Evolutionary conservation across 2,329 filamentous ascomycete genomes (phyloP).

Genomic region (Neophaeococcomyces aloes): DNA sequence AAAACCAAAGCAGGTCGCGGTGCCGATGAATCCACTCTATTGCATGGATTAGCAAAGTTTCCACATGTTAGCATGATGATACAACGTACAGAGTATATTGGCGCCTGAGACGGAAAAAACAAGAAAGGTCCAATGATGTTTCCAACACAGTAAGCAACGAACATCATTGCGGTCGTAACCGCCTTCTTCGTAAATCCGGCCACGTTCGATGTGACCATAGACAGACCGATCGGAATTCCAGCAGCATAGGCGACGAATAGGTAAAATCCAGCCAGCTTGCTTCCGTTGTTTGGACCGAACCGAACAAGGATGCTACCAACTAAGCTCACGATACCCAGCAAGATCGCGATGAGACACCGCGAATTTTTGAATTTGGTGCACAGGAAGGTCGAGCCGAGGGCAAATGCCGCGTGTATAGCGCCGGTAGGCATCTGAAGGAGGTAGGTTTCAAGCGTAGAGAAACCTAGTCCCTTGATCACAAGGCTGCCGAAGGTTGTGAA

Average conservation of each 20-base stretch:
- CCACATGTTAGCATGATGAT: too few species aligned
- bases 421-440: conserved; percentile 8
- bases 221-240: conserved; percentile 29
- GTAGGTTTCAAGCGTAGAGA: conserved; percentile 6
- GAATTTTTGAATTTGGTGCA: conserved; percentile 1
- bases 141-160: conserved; percentile 46
- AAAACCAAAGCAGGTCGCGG: conserved; percentile 5
- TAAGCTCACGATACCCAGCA: conserved; percentile 6
- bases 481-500: conserved; percentile 21
- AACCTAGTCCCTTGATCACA: conserved; percentile 8
- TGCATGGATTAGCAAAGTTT: background rate
- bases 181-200: conserved; percentile 30
- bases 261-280: conserved; percentile 12
- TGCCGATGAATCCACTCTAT: conserved; percentile 6
- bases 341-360: conserved; percentile 4
- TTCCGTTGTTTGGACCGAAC: conserved; percentile 10
- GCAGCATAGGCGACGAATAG: conserved; percentile 30
- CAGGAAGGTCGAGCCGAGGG: conserved; percentile 7
- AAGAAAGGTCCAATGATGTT: conserved; percentile 49
- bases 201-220: conserved; percentile 33
- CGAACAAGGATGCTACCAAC: conserved; percentile 8
- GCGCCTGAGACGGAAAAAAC: conserved; percentile 31
- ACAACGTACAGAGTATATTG: too few species aligned
- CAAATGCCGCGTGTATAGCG: conserved; percentile 6
- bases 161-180: conserved; percentile 40